Conservation (phyloP, 345 rosid genomes). For the Salix caprea region DNA sequence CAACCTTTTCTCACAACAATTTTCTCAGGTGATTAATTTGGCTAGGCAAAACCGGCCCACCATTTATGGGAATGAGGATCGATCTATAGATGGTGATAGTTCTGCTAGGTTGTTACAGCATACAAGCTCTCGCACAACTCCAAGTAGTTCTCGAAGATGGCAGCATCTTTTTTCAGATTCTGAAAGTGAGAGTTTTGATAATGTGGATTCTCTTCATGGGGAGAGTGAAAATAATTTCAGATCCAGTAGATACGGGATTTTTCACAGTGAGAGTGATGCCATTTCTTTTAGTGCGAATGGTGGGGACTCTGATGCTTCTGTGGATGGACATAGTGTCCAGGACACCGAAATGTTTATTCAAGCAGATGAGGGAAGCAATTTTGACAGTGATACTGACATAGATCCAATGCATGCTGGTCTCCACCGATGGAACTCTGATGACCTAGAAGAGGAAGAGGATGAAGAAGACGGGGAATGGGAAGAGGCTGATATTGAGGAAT, state of each 20-base stretch:
- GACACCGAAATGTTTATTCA: conserved; percentile 48
- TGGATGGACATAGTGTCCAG: conserved; percentile 50
- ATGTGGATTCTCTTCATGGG: conserved; percentile 45
- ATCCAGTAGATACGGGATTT: conserved; percentile 39
- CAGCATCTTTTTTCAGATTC: conserved; percentile 54
- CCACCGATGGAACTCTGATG: conserved; percentile 70
- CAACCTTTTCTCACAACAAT: conserved; percentile 49
- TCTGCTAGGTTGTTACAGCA: conserved; percentile 34
- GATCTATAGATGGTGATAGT: conserved; percentile 32
- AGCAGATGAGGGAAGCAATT: conserved; percentile 44
- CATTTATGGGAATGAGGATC: conserved; percentile 38
- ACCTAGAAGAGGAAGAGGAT: conserved; percentile 41
- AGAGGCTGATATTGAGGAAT: conserved; percentile 51
- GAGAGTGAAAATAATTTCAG: conserved; percentile 69
- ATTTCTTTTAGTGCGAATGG: conserved; percentile 64
- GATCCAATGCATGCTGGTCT: conserved; percentile 92
- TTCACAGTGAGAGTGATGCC: conserved; percentile 59
- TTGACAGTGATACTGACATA: conserved; percentile 73
- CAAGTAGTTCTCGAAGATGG: conserved; percentile 69
- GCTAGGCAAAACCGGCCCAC: conserved; percentile 51
- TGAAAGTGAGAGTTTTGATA: conserved; percentile 69
- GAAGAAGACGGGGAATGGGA: conserved; percentile 58
- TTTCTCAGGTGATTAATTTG: conserved; percentile 49
- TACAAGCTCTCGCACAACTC: conserved; percentile 49
- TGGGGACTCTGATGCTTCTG: conserved; percentile 79